These are phyloP conservation scores for Cercospora brassicicola DNA, from an alignment of 2,329 filamentous ascomycete genomes.

Conservation along the genomic window DNA sequence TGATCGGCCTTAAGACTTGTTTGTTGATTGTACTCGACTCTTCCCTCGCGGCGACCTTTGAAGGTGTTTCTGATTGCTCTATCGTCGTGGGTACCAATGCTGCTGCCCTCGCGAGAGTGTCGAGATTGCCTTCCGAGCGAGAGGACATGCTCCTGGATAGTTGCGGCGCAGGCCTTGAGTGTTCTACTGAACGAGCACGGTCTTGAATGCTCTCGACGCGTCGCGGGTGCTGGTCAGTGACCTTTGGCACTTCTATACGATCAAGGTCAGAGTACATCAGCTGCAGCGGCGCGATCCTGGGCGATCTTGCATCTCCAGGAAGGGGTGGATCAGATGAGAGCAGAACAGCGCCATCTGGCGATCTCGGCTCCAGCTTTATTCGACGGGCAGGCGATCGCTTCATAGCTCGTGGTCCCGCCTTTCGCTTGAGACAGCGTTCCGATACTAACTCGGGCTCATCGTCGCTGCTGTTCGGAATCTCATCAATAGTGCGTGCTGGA, in stretches of 20 bases:
- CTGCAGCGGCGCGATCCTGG: background rate
- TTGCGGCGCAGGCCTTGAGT: constrained; percentile 12
- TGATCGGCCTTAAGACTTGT: constrained; percentile 21
- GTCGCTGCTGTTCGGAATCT: constrained; percentile 34
- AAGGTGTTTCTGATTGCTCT: background rate
- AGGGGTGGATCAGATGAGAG: constrained; percentile 42
- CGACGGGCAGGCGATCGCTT: constrained; percentile 25
- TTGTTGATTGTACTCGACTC: background rate
- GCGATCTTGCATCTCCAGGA: background rate
- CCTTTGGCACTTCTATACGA: background rate
- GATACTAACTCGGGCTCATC: constrained; percentile 46
- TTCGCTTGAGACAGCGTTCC: constrained; percentile 47
- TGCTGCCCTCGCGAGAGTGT: background rate
- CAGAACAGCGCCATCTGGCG: constrained; percentile 31
- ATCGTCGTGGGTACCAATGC: background rate
- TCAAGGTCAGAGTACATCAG: constrained; percentile 7
- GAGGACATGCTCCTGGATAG: constrained; percentile 24
- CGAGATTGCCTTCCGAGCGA: constrained; percentile 27
- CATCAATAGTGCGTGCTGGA: constrained; percentile 5
- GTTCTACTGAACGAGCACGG: constrained; percentile 30
- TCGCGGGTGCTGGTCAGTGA: constrained; percentile 39
- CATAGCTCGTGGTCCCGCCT: constrained; percentile 32
- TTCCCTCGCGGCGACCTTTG: background rate
- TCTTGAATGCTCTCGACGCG: constrained; percentile 17
- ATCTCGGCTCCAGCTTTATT: constrained; percentile 34